Evolutionary conservation across 2,329 filamentous ascomycete species (phyloP).

Genomic region (Ophiocordyceps camponoti-saundersi): DNA sequence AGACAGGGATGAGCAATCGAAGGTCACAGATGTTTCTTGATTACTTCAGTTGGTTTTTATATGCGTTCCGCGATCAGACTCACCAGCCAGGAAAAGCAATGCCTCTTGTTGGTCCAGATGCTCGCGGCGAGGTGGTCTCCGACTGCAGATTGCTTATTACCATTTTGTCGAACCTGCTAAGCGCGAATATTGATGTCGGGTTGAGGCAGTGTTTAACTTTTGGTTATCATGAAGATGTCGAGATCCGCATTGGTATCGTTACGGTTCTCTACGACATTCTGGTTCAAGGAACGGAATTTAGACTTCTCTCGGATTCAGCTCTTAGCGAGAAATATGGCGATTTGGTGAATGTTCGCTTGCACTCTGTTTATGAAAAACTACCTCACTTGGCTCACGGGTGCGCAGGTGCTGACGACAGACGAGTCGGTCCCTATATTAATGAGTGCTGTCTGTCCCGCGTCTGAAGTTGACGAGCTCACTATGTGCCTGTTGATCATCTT

Average conservation of each 20-base stretch:
- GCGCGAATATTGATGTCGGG: constrained; percentile 55
- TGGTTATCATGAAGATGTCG: constrained; percentile 52
- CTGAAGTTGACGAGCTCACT: constrained; percentile 52
- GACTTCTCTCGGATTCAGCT: constrained; percentile 47
- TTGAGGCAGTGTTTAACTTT: constrained; percentile 54
- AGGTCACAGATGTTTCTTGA: constrained; percentile 57
- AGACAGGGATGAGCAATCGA: constrained; percentile 49
- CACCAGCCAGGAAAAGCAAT: constrained; percentile 18
- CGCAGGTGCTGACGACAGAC: constrained; percentile 42
- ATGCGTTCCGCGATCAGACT: constrained; percentile 42
- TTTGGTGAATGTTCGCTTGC: constrained; percentile 29
- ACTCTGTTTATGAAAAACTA: constrained; percentile 8
- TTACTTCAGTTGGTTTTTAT: constrained; percentile 54
- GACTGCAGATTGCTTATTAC: constrained; percentile 48
- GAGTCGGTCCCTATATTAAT: constrained; percentile 46
- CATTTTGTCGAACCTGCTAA: constrained; percentile 51
- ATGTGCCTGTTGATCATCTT: constrained; percentile 54
- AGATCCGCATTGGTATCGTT: constrained; percentile 53
- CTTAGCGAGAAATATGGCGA: constrained; percentile 54
- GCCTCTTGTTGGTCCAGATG: constrained; percentile 13
- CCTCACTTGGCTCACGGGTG: not conserved
- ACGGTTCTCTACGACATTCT: constrained; percentile 55
- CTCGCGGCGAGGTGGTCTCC: constrained; percentile 35
- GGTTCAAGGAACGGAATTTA: constrained; percentile 56
- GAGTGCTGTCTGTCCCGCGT: constrained; percentile 47